Evolutionary conservation across 177 flowering plant species (phyloP).

Genomic region (Vitis hybrid): DNA sequence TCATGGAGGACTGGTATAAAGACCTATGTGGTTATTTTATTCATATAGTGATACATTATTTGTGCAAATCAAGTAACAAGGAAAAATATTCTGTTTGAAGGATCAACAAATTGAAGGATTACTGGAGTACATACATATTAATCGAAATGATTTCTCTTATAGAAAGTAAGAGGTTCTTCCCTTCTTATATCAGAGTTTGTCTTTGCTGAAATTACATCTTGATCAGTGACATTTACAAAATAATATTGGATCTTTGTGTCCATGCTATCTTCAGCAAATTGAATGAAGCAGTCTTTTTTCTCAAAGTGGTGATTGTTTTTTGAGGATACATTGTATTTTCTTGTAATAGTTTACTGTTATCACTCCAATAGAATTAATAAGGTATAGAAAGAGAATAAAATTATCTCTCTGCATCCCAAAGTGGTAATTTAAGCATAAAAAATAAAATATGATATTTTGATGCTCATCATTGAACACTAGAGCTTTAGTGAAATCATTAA

Average conservation of each 20-base stretch:
- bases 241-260: neutral
- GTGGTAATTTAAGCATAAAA: no score
- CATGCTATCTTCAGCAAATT: neutral
- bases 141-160: slow-evolving; percentile 35
- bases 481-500: no score
- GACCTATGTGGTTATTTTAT: neutral
- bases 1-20: neutral
- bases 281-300: no score
- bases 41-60: neutral
- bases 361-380: no score
- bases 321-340: no score
- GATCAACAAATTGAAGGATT: slow-evolving; percentile 24
- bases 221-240: neutral
- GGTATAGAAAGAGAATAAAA: no score
- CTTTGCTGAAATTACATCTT: neutral
- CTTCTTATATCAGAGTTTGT: neutral
- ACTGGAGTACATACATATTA: slow-evolving; percentile 32
- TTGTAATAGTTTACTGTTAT: no score
- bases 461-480: no score
- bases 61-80: neutral
- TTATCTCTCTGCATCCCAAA: no score
- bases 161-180: slow-evolving; percentile 27
- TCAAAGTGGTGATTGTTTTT: no score
- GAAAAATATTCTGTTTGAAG: slow-evolving; percentile 17
- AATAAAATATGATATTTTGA: no score